phyloP scores from a whole-genome alignment of 345 rosid species.

The Hibiscus mutabilis region DNA sequence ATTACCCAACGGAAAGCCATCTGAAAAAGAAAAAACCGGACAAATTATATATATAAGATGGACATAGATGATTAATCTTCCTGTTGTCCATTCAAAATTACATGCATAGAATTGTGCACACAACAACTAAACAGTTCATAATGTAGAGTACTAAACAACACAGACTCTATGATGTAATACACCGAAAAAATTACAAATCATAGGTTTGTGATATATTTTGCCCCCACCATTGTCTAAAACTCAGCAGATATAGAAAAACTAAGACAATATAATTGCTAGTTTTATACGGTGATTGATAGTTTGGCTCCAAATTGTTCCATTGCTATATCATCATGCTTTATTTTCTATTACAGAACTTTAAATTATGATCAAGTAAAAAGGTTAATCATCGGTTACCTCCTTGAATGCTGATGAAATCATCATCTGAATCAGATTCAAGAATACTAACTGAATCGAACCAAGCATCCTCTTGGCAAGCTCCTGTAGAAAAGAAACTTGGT shows the following conservation, averaged over 20 bases:
- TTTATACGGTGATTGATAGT: background rate
- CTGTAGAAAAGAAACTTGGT: slow-evolving; percentile 26
- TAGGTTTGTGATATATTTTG: background rate
- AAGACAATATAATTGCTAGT: background rate
- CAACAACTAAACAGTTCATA: background rate
- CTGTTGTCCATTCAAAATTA: no score
- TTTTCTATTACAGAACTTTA: background rate
- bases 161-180: background rate
- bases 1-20: slow-evolving; percentile 43
- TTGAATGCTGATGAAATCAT: slow-evolving; percentile 63
- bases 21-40: slow-evolving; percentile 22
- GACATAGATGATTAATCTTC: no score
- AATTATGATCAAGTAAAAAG: background rate
- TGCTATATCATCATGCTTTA: background rate
- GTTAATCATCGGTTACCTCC: slow-evolving; percentile 44
- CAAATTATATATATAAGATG: background rate
- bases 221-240: background rate
- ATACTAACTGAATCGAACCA: slow-evolving; percentile 78
- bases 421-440: slow-evolving; percentile 86
- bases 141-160: background rate
- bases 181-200: background rate
- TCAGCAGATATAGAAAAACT: background rate
- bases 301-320: background rate
- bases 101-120: no score
- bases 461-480: slow-evolving; percentile 54